Base-by-base conservation (phyloP, 2,329 filamentous ascomycete species). In the Cladosporium colombiae region DNA sequence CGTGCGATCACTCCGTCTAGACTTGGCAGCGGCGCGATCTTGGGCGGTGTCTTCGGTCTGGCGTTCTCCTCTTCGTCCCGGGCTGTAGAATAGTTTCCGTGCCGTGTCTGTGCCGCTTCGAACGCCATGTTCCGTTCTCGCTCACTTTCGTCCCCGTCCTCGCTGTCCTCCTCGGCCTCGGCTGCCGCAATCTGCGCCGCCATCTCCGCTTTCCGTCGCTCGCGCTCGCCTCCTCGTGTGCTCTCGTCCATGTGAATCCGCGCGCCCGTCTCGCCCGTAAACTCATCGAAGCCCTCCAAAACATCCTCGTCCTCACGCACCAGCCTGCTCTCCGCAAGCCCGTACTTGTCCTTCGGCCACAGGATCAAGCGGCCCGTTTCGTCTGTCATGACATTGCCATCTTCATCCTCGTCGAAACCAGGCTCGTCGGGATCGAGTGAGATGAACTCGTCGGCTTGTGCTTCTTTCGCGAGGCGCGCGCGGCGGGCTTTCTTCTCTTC, bases 201-300 rank as follows among this genome's bases (percentile, higher is more conserved):
- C 86, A 97, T 97, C 71, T 93, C 88, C 65, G 88, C 86, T 33
- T 91, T 87, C 33, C 91, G 33, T 21, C 40, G 21, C 62, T 59
- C 57, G 37, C 44, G 25, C 23, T 58, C 63, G 92, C 49, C 58
- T 11, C 35, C 53, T 29, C 50, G 29, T n/a, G 91, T 91, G 67
- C 89, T 90, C 69, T 84, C 87, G 50, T 92, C 91, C 0, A 96
- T 82, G 1, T 91, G 86, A 14, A 96, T 85, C 7, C 87, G 86
- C 10, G 46, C 21, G 16, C 91, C 91, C 73, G 96, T 92, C 50
- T 95, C 91, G 10, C 95, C 91, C 72, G 76, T 78, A 67, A 91
- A 97, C 64, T 94, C 90, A 67, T 98, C 94, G 71, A 96, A 98
- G 0, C 93, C 93, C 79, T 98, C 95, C 44, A 91, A 91, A 0